Percentiles rank a stretch among this genome's conserved stretches.
phyloP scores from a whole-genome alignment of 108 stramenopile genomes.

The Asterionellopsis glacialis region DNA sequence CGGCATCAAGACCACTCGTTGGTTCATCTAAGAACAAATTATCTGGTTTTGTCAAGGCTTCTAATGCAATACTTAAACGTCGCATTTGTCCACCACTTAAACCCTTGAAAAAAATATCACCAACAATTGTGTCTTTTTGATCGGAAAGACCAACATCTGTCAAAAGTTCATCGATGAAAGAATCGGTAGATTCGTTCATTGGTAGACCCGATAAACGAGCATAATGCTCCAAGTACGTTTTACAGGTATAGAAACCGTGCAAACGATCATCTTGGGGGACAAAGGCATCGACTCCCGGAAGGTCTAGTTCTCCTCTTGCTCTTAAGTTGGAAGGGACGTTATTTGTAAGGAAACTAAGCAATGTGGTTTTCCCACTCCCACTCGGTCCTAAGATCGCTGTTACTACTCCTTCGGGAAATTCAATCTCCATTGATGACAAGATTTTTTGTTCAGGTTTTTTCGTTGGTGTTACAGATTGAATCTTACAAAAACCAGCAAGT shows the following conservation, averaged over 20 bases:
- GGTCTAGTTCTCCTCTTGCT: slow-evolving; percentile 28
- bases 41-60: slow-evolving; percentile 37
- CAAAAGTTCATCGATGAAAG: slow-evolving; percentile 25
- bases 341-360: slow-evolving; percentile 42
- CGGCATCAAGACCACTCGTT: slow-evolving; percentile 33
- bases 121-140: slow-evolving; percentile 53
- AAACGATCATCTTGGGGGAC: slow-evolving; percentile 46
- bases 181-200: slow-evolving; percentile 21
- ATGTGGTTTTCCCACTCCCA: slow-evolving; percentile 48
- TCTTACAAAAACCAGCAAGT: too few species aligned
- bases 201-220: slow-evolving; percentile 18
- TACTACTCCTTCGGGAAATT: slow-evolving; percentile 42
- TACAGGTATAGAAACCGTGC: slow-evolving; percentile 52
- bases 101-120: slow-evolving; percentile 62
- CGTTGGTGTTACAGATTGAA: too few species aligned
- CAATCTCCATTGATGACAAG: slow-evolving; percentile 32
- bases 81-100: slow-evolving; percentile 73
- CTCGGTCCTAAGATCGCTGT: slow-evolving; percentile 54
- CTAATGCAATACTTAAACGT: slow-evolving; percentile 70
- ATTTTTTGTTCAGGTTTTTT: slow-evolving; percentile 7
- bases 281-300: slow-evolving; percentile 39
- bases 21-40: slow-evolving; percentile 46
- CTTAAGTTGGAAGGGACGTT: slow-evolving; percentile 22
- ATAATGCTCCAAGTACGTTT: slow-evolving; percentile 55
- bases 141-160: slow-evolving; percentile 42